Percentiles rank a stretch among this genome's conserved stretches.
These are phyloP conservation scores for Aquilaria agallochum DNA, from an alignment of 441 rosid species.

Conservation along the genomic window DNA sequence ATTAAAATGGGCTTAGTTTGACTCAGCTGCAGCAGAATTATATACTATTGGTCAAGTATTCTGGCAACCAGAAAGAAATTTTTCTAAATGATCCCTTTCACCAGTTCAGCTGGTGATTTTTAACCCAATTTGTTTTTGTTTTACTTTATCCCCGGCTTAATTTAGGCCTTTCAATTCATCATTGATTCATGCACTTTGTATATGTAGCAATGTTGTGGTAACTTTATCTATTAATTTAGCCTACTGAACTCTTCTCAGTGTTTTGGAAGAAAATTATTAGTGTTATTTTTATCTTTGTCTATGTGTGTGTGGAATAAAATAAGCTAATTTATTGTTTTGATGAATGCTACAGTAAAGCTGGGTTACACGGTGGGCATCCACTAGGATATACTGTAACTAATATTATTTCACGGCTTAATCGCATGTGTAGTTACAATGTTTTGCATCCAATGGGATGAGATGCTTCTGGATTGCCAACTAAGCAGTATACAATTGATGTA, in stretches of 20 bases:
- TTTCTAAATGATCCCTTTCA: no score
- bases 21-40: no score
- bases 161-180: no score
- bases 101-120: no score
- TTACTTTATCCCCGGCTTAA: no score
- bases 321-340: background rate
- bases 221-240: background rate
- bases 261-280: conserved; percentile 8
- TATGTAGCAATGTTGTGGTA: background rate
- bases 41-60: no score
- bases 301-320: background rate
- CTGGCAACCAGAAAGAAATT: no score
- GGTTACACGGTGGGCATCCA: conserved; percentile 97
- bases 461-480: conserved; percentile 98
- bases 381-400: conserved; percentile 96
- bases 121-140: no score
- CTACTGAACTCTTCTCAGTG: background rate
- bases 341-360: conserved; percentile 75
- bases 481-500: conserved; percentile 96
- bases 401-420: conserved; percentile 75
- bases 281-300: conserved; percentile 4
- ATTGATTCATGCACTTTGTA: no score
- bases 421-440: conserved; percentile 95
- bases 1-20: no score
- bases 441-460: conserved; percentile 99